Conservation (phyloP, 2,329 filamentous ascomycete species). For the Monosporascus cannonballus region DNA sequence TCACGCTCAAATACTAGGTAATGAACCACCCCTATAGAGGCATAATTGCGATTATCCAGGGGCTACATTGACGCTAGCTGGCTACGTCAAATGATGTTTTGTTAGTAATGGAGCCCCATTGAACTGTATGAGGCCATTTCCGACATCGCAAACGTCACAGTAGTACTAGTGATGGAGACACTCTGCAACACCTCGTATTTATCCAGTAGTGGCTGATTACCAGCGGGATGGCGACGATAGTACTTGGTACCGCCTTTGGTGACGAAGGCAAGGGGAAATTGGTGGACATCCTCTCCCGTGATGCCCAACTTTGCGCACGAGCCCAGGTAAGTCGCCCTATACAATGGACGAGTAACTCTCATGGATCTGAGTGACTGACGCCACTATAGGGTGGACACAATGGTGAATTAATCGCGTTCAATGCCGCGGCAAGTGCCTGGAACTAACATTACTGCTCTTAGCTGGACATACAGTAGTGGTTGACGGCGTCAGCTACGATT, state of each 20-base stretch:
- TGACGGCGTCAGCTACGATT: background rate
- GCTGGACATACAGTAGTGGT: background rate
- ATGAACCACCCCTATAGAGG: no score
- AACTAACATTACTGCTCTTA: background rate
- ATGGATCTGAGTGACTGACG: background rate
- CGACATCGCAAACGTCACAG: background rate
- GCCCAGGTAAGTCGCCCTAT: background rate
- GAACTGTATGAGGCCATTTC: background rate
- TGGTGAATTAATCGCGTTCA: background rate
- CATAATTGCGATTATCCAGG: no score
- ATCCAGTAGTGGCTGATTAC: no score
- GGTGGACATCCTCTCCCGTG: background rate
- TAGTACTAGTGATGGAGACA: background rate
- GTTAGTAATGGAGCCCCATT: no score
- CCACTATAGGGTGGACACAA: background rate
- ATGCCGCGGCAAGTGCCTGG: background rate
- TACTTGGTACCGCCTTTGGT: background rate
- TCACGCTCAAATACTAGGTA: no score
- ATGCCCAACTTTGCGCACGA: background rate
- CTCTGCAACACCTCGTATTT: background rate
- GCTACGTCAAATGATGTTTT: background rate
- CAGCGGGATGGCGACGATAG: background rate
- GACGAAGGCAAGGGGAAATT: background rate
- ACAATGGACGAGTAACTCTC: background rate
- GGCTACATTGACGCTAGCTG: background rate